These are phyloP conservation scores for Pythium brassicae DNA, from an alignment of 352 stramenopile genomes.

Conservation along the genomic window DNA sequence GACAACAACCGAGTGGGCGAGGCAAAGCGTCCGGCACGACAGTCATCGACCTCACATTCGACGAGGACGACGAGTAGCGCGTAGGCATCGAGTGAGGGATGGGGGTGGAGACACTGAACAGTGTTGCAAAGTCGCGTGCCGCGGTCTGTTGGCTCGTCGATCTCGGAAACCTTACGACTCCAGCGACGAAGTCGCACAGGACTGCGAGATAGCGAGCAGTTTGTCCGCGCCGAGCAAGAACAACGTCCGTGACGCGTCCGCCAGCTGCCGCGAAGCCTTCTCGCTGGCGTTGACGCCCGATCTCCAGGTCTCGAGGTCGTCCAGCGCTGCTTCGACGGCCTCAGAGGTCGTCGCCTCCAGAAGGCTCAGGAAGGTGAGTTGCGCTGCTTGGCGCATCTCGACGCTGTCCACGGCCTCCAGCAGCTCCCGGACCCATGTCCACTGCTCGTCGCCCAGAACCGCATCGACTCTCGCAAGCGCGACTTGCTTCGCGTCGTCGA, in stretches of 20 bases:
- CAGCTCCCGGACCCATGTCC: slow-evolving; percentile 7
- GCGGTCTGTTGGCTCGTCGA: no score
- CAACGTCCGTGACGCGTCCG: slow-evolving; percentile 1
- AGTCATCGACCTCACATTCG: slow-evolving; percentile 17
- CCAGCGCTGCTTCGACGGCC: neutral
- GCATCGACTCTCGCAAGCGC: slow-evolving; percentile 4
- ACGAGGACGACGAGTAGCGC: slow-evolving; percentile 8
- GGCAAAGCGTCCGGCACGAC: no score
- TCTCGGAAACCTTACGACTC: no score
- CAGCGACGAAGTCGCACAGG: no score
- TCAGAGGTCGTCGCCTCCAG: neutral
- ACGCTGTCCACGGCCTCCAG: neutral
- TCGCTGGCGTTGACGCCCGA: neutral
- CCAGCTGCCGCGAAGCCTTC: neutral
- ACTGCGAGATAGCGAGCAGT: slow-evolving; percentile 1
- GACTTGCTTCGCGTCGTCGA: no score
- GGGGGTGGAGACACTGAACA: no score
- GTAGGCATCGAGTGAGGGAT: no score
- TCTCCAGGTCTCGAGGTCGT: slow-evolving; percentile 6
- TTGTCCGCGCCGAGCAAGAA: slow-evolving; percentile 12
- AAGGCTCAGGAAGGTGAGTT: slow-evolving; percentile 3
- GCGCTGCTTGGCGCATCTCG: neutral
- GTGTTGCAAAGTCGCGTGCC: no score
- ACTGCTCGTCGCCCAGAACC: slow-evolving; percentile 4
- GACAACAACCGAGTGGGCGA: no score